Base-by-base conservation (phyloP, 1,284 basidiomycete species). In the Leccinum subspadiceum region DNA sequence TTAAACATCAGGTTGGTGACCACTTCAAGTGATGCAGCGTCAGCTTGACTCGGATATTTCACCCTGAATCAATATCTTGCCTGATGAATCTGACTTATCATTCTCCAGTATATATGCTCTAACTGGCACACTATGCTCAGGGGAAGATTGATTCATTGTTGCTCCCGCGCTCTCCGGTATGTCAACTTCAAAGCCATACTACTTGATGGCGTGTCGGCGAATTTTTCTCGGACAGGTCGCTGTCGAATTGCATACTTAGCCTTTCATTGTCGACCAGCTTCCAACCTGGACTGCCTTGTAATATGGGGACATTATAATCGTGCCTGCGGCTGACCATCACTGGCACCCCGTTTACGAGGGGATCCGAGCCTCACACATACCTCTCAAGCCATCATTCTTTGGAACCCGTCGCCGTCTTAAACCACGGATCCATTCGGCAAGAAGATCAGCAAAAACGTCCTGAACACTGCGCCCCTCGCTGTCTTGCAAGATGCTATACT, bases 401-500 rank as follows among this genome's bases (percentile, higher is more conserved):
- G 24, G n/a, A 15, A 20, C 33, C 52, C 64, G 20, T 54, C 48
- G 33, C 41, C 17, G 24, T 56, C 59, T 29, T 50, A 31, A n/a
- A 37, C 6, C 17, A 20, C 17, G 31, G 35, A 13, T 46, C 44
- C 49, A 1, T 17, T 22, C 31, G 15, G 35, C 35, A 58, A 56
- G 62, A 33, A 24, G 24, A 46, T 44, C 41, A 37, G 12, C 22
- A 48, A n/a, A n/a, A 8, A 12, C 50, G n/a, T 49, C 22, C 54
- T 31, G 33, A 24, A 22, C 4, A 56, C 35, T 51, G 50, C 51
- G 51, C 59, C 26, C 26, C 52, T 31, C 56, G 15, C 46, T 50
- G 5, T 26, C 44, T 17, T 15, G 29, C 57, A 68, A 37, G 56
- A 70, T 71, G 68, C 59, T 56, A 4, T 29, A 62, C 26, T 51